Percentiles rank a stretch among this genome's conserved stretches.
Evolutionary conservation across 1,284 basidiomycete species (phyloP).

Genomic region (Schizophyllum commune): DNA sequence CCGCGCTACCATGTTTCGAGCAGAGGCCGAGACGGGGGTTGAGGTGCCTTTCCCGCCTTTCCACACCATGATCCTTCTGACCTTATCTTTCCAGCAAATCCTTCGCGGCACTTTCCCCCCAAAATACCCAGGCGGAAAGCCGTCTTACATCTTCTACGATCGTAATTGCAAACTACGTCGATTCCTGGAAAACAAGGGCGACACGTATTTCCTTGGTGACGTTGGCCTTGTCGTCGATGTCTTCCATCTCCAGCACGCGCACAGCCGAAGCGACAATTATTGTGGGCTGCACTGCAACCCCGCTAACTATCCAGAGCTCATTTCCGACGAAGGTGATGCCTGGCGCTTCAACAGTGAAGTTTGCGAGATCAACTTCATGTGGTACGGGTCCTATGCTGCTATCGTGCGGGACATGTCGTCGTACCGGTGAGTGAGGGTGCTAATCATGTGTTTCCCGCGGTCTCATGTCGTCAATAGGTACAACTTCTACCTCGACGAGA

Average conservation of each 20-base stretch:
- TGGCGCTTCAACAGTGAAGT: constrained; percentile 28
- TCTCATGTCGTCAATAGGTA: constrained; percentile 14
- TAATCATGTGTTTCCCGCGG: no score
- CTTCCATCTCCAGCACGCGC: constrained; percentile 24
- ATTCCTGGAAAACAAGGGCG: constrained; percentile 9
- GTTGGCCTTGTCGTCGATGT: constrained; percentile 21
- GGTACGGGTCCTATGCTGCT: constrained; percentile 27
- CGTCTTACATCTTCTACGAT: constrained; percentile 19
- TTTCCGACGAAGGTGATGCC: constrained; percentile 11
- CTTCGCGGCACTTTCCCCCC: constrained; percentile 10
- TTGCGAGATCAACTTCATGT: constrained; percentile 30
- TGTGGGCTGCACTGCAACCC: constrained; percentile 25
- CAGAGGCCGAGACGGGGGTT: constrained; percentile 3
- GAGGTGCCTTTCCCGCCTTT: constrained; percentile 5
- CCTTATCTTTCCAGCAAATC: constrained; percentile 6
- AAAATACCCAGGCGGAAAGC: neutral
- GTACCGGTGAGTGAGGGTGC: constrained; percentile 2
- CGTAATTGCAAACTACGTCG: constrained; percentile 19
- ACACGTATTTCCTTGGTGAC: constrained; percentile 11
- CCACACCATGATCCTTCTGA: constrained; percentile 1
- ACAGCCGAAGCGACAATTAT: constrained; percentile 19
- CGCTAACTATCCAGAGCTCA: constrained; percentile 17
- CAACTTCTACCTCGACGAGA: constrained; percentile 30
- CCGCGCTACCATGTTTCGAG: no score
- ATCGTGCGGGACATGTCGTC: constrained; percentile 27